Base-by-base conservation (phyloP, 768 basidiomycete species). In the Daedalea quercina region DNA sequence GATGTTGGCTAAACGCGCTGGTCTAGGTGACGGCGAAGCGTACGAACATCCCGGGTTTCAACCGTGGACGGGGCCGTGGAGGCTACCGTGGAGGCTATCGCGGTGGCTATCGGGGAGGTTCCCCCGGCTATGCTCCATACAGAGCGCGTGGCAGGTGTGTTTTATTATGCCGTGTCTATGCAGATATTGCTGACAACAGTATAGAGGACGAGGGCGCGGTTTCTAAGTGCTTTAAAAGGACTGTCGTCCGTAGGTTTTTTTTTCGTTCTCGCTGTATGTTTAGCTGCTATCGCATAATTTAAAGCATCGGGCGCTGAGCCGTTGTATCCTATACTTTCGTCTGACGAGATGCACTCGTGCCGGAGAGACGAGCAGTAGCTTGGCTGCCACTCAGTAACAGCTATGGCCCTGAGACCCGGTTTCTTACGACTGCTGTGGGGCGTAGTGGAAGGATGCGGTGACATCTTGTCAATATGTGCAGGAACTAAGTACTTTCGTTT, bases 41-140 rank as follows among this genome's bases (percentile, higher is more conserved):
- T 55, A 99, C 96, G 37, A 99, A 99, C 69, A 69, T 98, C 50
- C 96, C 94, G 19, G 93, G 93, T 1, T 93, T 90, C 70, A 88
- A 82, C 60, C 83, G 88, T 53, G 90, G 92, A 15, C 74, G 91
- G 22, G 87, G 91, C 13, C 75, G 93, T 43, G 65, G 78, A 25
- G 74, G 54, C 13, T 67, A 68, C 42, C 58, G 69, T 26, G 76
- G 77, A 3, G 74, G 69, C n/a, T 81, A 76, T 59, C 63, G 82
- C 52, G 82, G 82, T 3, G 78, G 79, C 15, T 78, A 72, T 62
- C 71, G 87, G 54, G 86, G 86, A 2, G 79, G 85, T 26, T 66
- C 60, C 2, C 57, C 66, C 12, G 81, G 81, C 2, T 87, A 78
- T 63, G 77, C 66, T 48, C 85, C 87, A 17, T 87, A 88, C 66